Base-by-base conservation (phyloP, 2,329 filamentous ascomycete genomes). In the Nothophaeocryptopus gaeumannii region DNA sequence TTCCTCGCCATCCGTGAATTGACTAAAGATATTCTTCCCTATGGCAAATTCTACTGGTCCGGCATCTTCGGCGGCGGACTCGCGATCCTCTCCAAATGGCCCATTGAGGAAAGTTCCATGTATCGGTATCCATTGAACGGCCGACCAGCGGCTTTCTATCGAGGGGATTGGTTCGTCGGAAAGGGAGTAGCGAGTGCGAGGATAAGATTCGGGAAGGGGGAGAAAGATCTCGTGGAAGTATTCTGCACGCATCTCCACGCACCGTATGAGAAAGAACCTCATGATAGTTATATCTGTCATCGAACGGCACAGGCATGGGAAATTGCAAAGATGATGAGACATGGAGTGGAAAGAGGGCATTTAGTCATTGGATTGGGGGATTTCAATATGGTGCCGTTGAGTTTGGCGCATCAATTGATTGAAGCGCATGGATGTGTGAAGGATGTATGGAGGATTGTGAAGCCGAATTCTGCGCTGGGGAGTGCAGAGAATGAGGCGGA, bases 91-190 rank as follows among this genome's bases (percentile, higher is more conserved):
- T 95, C 89, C 40, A 81, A 83, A 77, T 97, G 90, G 89, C 91
- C 92, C 15, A 90, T 99, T 58, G 85, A 89, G 63, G 88, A 95
- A 73, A 91, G 85, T 69, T 84, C 79, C 63, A 95, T 97, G 89
- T 79, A 83, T 59, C 78, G 78, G 3, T 99, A 96, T 67, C 83
- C 89, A n/a, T 78, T 99, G 45, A 96, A 96, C 68, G 93, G 93
- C 13, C 81, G 92, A 13, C 93, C 93, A 5, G 92, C 90, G 8
- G 92, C 92, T 4, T 96, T 97, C 71, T 96, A 86, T 73, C 79
- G 92, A 53, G 93, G 93, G 9, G 92, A 97, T 70, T 97, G 92
- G 89, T 97, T 84, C 65, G 91, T 96, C 8, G 93, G 93, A 0
- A 97, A 97, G 68, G 93, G 93, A 12, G 84, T 97, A 36, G 93